phyloP scores from a whole-genome alignment of 2,329 filamentous ascomycete species.

The Cytospora leucostoma region DNA sequence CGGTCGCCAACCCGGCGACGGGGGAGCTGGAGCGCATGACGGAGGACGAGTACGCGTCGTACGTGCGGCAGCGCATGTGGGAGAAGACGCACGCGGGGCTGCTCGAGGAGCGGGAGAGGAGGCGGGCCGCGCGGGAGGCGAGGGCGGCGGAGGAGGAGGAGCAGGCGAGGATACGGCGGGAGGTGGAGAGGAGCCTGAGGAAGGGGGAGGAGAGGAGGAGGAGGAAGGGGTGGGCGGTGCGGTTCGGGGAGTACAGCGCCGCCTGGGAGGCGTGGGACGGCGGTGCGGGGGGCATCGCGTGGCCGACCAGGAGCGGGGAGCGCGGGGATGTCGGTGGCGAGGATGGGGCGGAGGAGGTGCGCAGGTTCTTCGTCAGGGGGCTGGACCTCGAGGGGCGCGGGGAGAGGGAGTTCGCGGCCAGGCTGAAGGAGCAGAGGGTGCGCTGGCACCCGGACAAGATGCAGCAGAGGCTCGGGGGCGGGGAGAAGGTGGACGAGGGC shows the following conservation, averaged over 20 bases:
- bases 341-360: constrained; percentile 60
- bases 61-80: constrained; percentile 91
- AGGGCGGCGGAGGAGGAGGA: constrained; percentile 53
- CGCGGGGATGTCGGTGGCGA: constrained; percentile 51
- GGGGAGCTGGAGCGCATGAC: constrained; percentile 78
- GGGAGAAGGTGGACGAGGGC: constrained; percentile 69
- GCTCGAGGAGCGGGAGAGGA: constrained; percentile 68
- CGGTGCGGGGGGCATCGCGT: constrained; percentile 52
- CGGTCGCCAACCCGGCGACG: constrained; percentile 41
- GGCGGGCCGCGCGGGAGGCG: constrained; percentile 59
- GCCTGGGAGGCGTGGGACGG: constrained; percentile 63
- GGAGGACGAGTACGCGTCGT: constrained; percentile 87
- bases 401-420: constrained; percentile 48
- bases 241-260: constrained; percentile 65
- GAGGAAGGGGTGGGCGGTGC: constrained; percentile 55
- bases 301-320: constrained; percentile 70
- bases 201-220: constrained; percentile 65
- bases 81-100: constrained; percentile 88
- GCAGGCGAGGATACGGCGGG: constrained; percentile 52
- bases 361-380: constrained; percentile 65
- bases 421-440: constrained; percentile 80
- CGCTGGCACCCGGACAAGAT: constrained; percentile 99
- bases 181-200: constrained; percentile 69
- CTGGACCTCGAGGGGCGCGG: constrained; percentile 47
- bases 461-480: constrained; percentile 78